Base-by-base conservation (phyloP, 192 early-diverging fungal species). In the Physocladia obscura region DNA sequence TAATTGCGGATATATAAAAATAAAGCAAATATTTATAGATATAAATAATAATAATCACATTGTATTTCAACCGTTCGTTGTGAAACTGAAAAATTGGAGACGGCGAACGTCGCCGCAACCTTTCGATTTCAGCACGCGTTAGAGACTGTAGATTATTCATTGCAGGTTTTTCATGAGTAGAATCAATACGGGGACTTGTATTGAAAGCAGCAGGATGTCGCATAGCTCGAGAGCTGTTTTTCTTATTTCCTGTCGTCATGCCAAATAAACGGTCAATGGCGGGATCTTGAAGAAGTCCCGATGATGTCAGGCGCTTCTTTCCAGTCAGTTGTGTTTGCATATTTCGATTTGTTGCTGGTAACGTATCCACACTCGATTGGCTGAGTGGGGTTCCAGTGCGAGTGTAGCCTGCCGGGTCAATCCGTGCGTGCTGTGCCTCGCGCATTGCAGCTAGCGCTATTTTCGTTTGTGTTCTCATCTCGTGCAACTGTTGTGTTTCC, bases 61-160 rank as follows among this genome's bases (percentile, higher is more conserved):
- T 56, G 37, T 57, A 68, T 26, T 68, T 54, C 17, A 68, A 52
- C 30, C 65, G 49, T 29, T 68, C 65, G 35, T 31, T 56, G 54
- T 68, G 65, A 57, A 68, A 68, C 35, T 68, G 65, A 34, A 68
- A 68, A 8, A 68, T 68, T 4, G 65, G 65, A 4, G 29, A 35
- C 36, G 65, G 54, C 1, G 65, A 68, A 1, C 54, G 50, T 1
- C 34, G 54, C 21, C 30, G 4, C 4, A 15, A 4, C 26, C 39
- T 38, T 4, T 44, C 38, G 17, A n/a, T 26, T n/a, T 62, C 40
- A 6, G 36, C 17, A 31, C 56, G 56, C 56, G 56, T 35, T 35
- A 30, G 38, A 13, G 37, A 22, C 1, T 40, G 19, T 22, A 5
- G 15, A 4, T 3, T 30, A 27, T 3, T 13, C 4, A 4, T 15